These are phyloP conservation scores for Solanum hybrid DNA, from an alignment of 305 asterid genomes.

Conservation along the genomic window DNA sequence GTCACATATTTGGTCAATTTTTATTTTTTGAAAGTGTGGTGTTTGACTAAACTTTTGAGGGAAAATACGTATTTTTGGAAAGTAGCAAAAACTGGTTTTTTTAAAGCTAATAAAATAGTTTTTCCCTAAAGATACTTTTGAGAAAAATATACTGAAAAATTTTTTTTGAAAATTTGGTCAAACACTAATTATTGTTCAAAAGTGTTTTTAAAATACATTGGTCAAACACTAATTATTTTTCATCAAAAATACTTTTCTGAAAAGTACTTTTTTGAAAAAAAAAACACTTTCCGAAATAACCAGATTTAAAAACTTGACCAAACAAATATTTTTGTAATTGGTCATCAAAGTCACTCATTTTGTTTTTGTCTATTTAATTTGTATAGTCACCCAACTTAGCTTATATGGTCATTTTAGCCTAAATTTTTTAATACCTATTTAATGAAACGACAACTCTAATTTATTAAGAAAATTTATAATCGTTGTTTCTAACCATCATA, in stretches of 20 bases:
- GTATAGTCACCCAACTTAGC: background rate
- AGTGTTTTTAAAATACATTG: background rate
- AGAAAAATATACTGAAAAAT: too few relatives aligned
- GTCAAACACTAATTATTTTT: background rate
- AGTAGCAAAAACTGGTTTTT: too few relatives aligned
- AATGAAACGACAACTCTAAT: background rate
- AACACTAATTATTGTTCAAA: too few relatives aligned
- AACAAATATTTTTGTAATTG: background rate
- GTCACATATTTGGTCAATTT: background rate
- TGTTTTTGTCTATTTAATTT: too few relatives aligned
- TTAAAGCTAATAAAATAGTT: background rate
- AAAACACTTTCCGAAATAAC: background rate
- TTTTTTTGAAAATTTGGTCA: background rate
- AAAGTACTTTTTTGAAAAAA: too few relatives aligned
- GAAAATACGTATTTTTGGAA: background rate
- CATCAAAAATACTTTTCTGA: background rate
- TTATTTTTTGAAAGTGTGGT: background rate
- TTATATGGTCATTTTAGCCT: too few relatives aligned
- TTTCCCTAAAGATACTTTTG: background rate
- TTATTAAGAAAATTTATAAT: background rate
- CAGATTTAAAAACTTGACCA: background rate
- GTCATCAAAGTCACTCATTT: background rate
- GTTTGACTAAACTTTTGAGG: background rate
- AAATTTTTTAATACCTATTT: too few relatives aligned
- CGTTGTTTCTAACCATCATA: background rate